Conservation (phyloP, 2,329 filamentous ascomycete genomes). For the Penicillium occitanis region DNA sequence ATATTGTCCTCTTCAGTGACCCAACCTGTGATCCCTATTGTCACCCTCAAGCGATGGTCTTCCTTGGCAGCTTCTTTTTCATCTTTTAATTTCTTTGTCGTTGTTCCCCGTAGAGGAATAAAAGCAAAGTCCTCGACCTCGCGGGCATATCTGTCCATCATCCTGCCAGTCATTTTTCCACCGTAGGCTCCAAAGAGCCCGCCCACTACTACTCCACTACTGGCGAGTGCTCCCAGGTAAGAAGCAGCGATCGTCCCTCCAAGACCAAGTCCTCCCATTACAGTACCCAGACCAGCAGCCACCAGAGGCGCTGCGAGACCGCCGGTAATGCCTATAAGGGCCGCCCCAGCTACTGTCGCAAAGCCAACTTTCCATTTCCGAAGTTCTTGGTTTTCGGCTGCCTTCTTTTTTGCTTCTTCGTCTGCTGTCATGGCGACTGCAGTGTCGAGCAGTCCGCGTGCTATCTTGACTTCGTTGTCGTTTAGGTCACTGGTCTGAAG, state of each 20-base stretch:
- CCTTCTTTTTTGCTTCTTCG: constrained; percentile 70
- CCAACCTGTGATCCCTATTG: constrained; percentile 81
- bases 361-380: constrained; percentile 80
- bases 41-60: constrained; percentile 72
- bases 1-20: constrained; percentile 69
- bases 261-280: constrained; percentile 75
- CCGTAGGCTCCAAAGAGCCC: constrained; percentile 91
- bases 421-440: constrained; percentile 77
- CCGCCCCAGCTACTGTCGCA: constrained; percentile 83
- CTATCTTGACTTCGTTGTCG: constrained; percentile 72
- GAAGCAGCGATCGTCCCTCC: constrained; percentile 71
- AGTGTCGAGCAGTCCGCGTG: constrained; percentile 70
- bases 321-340: constrained; percentile 78
- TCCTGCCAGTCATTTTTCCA: constrained; percentile 75
- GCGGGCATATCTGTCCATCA: constrained; percentile 82
- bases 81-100: constrained; percentile 47
- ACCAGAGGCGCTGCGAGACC: constrained; percentile 75
- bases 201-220: constrained; percentile 76
- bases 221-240: constrained; percentile 75
- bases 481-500: constrained; percentile 64
- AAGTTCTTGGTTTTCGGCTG: constrained; percentile 63
- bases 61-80: constrained; percentile 45
- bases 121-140: constrained; percentile 90
- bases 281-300: constrained; percentile 73
- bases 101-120: constrained; percentile 64